Conservation (phyloP, 73 alveolate species). For the Halteria grandinella region DNA sequence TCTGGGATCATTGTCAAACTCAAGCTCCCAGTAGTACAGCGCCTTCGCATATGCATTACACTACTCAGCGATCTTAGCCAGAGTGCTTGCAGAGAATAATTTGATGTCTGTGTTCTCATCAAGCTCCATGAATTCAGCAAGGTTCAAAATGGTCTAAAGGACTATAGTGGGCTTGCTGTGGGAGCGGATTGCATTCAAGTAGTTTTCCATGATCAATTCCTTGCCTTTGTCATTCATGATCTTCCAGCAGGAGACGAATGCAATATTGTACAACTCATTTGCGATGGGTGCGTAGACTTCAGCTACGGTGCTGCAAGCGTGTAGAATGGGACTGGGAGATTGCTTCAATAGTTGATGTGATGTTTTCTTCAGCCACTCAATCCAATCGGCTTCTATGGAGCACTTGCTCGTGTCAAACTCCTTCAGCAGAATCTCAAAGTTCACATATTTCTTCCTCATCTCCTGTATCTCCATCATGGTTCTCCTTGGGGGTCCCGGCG, state of each 20-base stretch:
- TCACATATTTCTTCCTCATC: slow-evolving; percentile 49
- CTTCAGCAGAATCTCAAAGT: slow-evolving; percentile 56
- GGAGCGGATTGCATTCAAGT: slow-evolving; percentile 79
- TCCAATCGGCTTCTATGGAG: slow-evolving; percentile 94
- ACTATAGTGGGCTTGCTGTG: slow-evolving; percentile 84
- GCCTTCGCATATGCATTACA: slow-evolving; percentile 99
- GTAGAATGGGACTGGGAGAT: slow-evolving; percentile 90
- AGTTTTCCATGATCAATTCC: slow-evolving; percentile 72
- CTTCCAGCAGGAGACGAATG: slow-evolving; percentile 94
- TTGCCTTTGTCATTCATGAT: slow-evolving; percentile 82
- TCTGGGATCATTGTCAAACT: slow-evolving; percentile 85
- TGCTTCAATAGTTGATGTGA: slow-evolving; percentile 81
- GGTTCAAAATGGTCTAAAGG: slow-evolving; percentile 88
- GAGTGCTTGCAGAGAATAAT: slow-evolving; percentile 84
- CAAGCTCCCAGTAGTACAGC: slow-evolving; percentile 93
- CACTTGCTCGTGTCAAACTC: slow-evolving; percentile 87
- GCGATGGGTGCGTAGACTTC: slow-evolving; percentile 91
- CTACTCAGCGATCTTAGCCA: slow-evolving; percentile 94
- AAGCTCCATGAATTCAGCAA: slow-evolving; percentile 96
- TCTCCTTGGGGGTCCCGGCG: slow-evolving; percentile 16
- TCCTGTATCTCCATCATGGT: slow-evolving; percentile 47
- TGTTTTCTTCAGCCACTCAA: slow-evolving; percentile 95
- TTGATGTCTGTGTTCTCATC: slow-evolving; percentile 90
- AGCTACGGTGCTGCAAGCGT: slow-evolving; percentile 89
- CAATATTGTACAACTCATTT: slow-evolving; percentile 91